Conservation (phyloP, 768 basidiomycete genomes). For the Clitopilus hobsonii region DNA sequence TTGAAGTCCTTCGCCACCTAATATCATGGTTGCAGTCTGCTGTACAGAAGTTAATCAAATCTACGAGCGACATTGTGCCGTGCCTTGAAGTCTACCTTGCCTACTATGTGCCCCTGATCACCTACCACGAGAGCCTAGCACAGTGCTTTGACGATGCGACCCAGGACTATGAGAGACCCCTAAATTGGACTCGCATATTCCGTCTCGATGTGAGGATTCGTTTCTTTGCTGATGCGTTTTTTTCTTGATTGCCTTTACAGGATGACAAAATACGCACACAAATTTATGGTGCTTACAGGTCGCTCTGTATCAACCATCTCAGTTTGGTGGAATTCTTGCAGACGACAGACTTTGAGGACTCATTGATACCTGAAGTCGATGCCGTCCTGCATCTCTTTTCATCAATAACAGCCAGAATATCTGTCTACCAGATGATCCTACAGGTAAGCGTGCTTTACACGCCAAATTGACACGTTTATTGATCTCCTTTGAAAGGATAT, state of each 20-base stretch:
- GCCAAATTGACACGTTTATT: too few species aligned
- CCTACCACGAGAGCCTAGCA: conserved; percentile 18
- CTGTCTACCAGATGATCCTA: conserved; percentile 23
- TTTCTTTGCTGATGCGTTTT: neutral
- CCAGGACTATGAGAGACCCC: neutral
- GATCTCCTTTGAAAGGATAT: too few species aligned
- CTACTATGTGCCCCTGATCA: conserved; percentile 13
- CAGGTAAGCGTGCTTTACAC: too few species aligned
- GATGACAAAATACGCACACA: conserved; percentile 20
- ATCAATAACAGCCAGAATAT: conserved; percentile 25
- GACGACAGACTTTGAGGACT: conserved; percentile 16
- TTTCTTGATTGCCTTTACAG: conserved; percentile 6
- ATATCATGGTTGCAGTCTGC: conserved; percentile 20
- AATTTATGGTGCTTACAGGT: conserved; percentile 29
- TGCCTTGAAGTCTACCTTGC: conserved; percentile 17
- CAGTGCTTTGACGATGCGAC: conserved; percentile 8
- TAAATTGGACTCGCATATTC: conserved; percentile 16
- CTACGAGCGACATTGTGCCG: conserved; percentile 8
- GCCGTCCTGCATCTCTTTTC: conserved; percentile 25
- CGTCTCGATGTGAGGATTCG: conserved; percentile 12
- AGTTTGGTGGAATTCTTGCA: conserved; percentile 22
- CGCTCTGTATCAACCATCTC: conserved; percentile 28
- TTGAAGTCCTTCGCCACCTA: neutral
- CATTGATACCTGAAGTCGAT: conserved; percentile 12
- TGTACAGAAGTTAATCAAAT: conserved; percentile 17